Evolutionary conservation across 768 basidiomycete species (phyloP).

Genomic region (Mycena epipterygia): DNA sequence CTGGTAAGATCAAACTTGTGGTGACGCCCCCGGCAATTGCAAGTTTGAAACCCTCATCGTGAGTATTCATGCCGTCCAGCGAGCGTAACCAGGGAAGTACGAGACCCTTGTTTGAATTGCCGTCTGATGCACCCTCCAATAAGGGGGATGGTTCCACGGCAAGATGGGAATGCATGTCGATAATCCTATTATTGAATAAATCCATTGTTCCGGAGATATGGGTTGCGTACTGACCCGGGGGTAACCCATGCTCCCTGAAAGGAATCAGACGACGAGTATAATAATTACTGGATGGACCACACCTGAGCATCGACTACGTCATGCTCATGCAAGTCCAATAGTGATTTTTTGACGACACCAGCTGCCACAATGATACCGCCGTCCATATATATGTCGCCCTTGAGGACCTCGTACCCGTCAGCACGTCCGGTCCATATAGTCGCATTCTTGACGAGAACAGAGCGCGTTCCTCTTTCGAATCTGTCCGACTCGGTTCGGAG

Average conservation of each 20-base stretch:
- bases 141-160: conserved; percentile 50
- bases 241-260: conserved; percentile 80
- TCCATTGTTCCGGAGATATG: conserved; percentile 14
- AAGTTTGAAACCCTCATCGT: conserved; percentile 75
- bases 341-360: conserved; percentile 57
- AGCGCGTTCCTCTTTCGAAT: conserved; percentile 70
- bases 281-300: conserved; percentile 34
- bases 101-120: conserved; percentile 64
- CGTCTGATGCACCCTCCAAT: conserved; percentile 58
- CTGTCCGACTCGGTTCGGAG: conserved; percentile 67
- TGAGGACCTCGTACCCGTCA: conserved; percentile 67
- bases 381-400: conserved; percentile 72
- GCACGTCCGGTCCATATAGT: conserved; percentile 73
- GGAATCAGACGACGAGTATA: conserved; percentile 53
- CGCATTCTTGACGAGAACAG: conserved; percentile 79
- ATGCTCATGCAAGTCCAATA: conserved; percentile 24
- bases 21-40: conserved; percentile 86
- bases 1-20: conserved; percentile 80
- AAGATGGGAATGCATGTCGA: conserved; percentile 70
- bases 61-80: conserved; percentile 82
- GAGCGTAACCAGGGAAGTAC: conserved; percentile 72
- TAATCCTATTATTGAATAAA: conserved; percentile 41
- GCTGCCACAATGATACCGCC: conserved; percentile 68
- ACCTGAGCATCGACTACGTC: conserved; percentile 29
- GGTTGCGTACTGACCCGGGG: conserved; percentile 62